phyloP scores from a whole-genome alignment of 1,139 yeast species.

The Suhomyces kunorum region DNA sequence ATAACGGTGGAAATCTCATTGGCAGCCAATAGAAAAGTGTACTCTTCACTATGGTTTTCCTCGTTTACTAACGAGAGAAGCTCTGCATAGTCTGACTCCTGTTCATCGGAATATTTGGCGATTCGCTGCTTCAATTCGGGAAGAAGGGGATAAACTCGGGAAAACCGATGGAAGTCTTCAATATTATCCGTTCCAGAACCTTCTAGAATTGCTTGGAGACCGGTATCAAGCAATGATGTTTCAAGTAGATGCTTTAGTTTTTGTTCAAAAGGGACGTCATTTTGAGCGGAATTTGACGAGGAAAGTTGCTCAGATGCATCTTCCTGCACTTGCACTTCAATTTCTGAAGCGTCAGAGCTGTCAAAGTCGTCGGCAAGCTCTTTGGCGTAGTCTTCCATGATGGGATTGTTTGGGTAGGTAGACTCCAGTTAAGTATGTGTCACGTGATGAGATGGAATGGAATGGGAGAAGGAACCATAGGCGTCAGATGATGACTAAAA shows the following conservation, averaged over 20 bases:
- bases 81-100: slow-evolving; percentile 37
- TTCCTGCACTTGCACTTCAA: not conserved
- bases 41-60: slow-evolving; percentile 41
- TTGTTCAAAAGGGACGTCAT: slow-evolving; percentile 5
- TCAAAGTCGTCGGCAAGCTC: slow-evolving; percentile 9
- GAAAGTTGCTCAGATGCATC: not conserved
- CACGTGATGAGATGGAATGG: no score
- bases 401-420: not conserved
- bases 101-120: slow-evolving; percentile 24
- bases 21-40: slow-evolving; percentile 52
- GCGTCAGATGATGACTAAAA: no score
- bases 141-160: slow-evolving; percentile 29
- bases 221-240: slow-evolving; percentile 1
- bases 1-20: slow-evolving; percentile 61
- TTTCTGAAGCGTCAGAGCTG: slow-evolving; percentile 5
- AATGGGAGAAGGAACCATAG: no score
- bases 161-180: slow-evolving; percentile 22
- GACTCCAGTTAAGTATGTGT: not conserved
- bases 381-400: slow-evolving; percentile 8
- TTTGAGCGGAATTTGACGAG: not conserved
- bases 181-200: slow-evolving; percentile 6
- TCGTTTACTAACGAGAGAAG: slow-evolving; percentile 35
- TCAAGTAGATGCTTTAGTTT: slow-evolving; percentile 7
- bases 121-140: slow-evolving; percentile 29
- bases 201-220: slow-evolving; percentile 9